Evolutionary conservation across 2,329 filamentous ascomycete genomes (phyloP), one percentile per base, ranked within the genome.

Genomic region (Fusarium sp.): DNA sequence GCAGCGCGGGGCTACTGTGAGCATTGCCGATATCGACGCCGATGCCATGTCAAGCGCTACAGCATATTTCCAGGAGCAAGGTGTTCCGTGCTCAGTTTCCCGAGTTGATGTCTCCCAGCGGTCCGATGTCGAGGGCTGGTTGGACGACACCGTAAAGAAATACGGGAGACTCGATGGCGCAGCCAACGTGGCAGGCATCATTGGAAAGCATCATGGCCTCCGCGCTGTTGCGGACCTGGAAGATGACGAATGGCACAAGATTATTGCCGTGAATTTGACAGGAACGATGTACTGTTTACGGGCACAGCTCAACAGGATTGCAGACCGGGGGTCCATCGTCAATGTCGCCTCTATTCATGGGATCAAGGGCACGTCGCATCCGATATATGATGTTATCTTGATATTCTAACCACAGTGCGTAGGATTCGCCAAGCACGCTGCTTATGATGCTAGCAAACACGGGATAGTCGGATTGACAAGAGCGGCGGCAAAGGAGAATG

Each of bases 161-260:
- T 85, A 85, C 53, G 87, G 86, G 6, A 82, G 82, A 52, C 80
- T 88, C 10, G 84, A 88, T 69, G 83, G 85, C 6, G 85, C 86
- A 21, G 86, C 84, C 13, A 88, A 89, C 55, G 80, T 86, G 10
- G 87, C 87, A 6, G 85, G 85, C 14, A 78, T 87, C 43, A 83
- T 85, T 65, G 83, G 83, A 45, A 80, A 79, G 67, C 75, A 81
- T 46, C 82, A 84, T 60, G 79, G 79, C 14, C 65, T 79, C 57
- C 76, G 78, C 51, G 66, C 80, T 2, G 75, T 85, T 19, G 76
- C 76, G 4, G 83, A 84, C 21, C 73, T 84, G 39, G 81, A 83
- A 24, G 84, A 85, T 56, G 79, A 80, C 31, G 82, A 84, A 56
- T 86, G 84, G 84, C 73, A 85, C 46, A 80, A 77, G 49, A 82